A percentile compares a stretch with the other conserved stretches of the same genome.
Evolutionary conservation across 306 rosid species (phyloP).

Genomic region (Rosa lucieae): DNA sequence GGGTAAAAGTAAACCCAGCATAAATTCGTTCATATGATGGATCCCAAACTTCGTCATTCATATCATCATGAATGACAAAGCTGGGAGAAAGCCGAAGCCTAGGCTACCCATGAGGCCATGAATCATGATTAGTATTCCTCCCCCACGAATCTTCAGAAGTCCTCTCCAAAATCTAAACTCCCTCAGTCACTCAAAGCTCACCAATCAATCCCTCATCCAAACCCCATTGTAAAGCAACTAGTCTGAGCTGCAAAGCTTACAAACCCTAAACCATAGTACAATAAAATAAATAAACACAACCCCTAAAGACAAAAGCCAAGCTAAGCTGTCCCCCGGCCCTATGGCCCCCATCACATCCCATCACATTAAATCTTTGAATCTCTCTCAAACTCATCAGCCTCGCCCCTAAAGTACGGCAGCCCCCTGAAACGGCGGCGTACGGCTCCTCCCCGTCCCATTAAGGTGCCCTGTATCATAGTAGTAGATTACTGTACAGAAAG

Average conservation of each 20-base stretch:
- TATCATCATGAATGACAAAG: not conserved
- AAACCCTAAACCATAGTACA: not conserved
- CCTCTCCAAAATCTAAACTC: not conserved
- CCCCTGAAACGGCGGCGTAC: conserved; percentile 41
- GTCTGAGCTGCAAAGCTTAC: not conserved
- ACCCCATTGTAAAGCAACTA: conserved; percentile 11
- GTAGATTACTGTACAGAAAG: not conserved
- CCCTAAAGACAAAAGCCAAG: not conserved
- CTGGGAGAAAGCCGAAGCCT: not conserved
- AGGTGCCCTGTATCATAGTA: not conserved
- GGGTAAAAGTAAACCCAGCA: not conserved
- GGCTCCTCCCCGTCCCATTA: conserved; percentile 8
- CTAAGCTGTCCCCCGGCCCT: not conserved
- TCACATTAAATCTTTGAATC: conserved; percentile 17
- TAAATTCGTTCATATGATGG: not conserved
- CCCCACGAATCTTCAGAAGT: not conserved
- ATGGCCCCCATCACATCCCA: conserved; percentile 15
- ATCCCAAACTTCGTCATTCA: not conserved
- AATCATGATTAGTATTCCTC: not conserved
- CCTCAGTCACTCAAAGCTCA: not conserved
- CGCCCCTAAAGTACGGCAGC: conserved; percentile 20
- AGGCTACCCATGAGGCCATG: not conserved
- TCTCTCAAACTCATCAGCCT: not conserved
- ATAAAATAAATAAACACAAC: not conserved
- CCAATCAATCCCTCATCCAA: conserved; percentile 24